Conservation (phyloP, 2,329 filamentous ascomycete genomes). For the Phialophora tarda region DNA sequence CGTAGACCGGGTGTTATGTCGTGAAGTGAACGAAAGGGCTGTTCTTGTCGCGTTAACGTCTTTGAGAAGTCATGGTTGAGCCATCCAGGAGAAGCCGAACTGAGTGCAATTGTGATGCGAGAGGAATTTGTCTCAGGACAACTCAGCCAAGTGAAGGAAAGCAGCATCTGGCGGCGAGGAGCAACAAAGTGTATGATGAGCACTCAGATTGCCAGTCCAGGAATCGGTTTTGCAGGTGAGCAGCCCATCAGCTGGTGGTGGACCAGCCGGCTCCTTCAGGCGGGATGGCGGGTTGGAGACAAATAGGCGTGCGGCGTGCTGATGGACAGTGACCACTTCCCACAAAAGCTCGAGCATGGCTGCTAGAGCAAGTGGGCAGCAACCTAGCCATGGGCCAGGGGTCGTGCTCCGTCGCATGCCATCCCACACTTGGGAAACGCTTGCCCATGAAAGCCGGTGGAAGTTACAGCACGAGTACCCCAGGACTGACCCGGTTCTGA, state of each 20-base stretch:
- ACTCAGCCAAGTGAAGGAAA: conserved; percentile 8
- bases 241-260: conserved; percentile 19
- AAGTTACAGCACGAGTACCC: conserved; percentile 10
- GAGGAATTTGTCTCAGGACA: not conserved
- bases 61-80: not conserved
- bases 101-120: not conserved
- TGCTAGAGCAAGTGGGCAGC: conserved; percentile 15
- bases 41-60: not conserved
- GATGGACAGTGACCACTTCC: conserved; percentile 6
- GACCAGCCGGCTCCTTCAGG: conserved; percentile 16
- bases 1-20: not conserved
- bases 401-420: not conserved
- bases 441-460: conserved; percentile 12
- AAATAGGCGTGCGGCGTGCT: not conserved
- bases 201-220: conserved; percentile 12
- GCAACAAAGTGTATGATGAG: conserved; percentile 21
- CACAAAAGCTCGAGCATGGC: not conserved
- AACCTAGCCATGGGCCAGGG: conserved; percentile 15
- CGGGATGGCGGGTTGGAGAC: conserved; percentile 21
- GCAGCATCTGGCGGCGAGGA: conserved; percentile 7
- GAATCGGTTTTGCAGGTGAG: conserved; percentile 14
- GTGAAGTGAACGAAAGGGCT: not conserved
- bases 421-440: conserved; percentile 12
- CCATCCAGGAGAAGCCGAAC: not conserved
- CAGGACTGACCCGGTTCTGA: conserved; percentile 1